Evolutionary conservation across 768 basidiomycete genomes (phyloP), one percentile per base, ranked within the genome.

Genomic region (Tulasnella sp.): DNA sequence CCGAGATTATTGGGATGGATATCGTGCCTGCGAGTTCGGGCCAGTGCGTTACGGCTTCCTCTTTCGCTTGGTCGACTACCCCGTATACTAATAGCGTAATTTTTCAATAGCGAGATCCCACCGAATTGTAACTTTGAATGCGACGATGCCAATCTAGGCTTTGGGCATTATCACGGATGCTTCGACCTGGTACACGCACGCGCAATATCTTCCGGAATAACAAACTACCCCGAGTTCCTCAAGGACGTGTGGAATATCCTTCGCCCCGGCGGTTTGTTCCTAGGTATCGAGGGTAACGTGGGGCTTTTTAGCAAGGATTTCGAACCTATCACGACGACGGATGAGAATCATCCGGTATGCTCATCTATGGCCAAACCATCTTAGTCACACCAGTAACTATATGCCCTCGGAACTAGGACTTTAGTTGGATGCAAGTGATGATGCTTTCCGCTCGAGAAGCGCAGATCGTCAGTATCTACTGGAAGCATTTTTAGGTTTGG

Each of bases 241-340:
- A 26, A 26, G 6, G 51, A 48, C 11, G 48, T 46, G 23, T 32
- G 29, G 39, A 46, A 37, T 18, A 57, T 46, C 37, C 73, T 74
- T 18, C 73, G 73, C 11, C 51, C 51, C 13, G 42, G 73, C 16
- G 51, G 42, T 6, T 37, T 74, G 23, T 46, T 42, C 18, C 73
- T 74, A 5, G 46, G 5, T n/a, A n/a, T 74, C 11, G 73, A 74
- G n/a, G 73, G 37, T 23, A 42, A 72, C 11, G 20, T 72, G 10
- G 39, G 48, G 42, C 18, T 74, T 7, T 74, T 23, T 37, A 37
- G 46, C 35, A 46, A 74, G n/a, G 46, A 74, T 10, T 74, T 23
- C 35, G 73, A 74, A 32, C 39, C 73, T 46, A 74, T 74, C 73
- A 74, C 73, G 11, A 46, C 73, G 39, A 46, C 42, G 44, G 44